Evolutionary conservation across 495 filamentous ascomycete genomes (phyloP).

Genomic region (Daldinia decipiens): DNA sequence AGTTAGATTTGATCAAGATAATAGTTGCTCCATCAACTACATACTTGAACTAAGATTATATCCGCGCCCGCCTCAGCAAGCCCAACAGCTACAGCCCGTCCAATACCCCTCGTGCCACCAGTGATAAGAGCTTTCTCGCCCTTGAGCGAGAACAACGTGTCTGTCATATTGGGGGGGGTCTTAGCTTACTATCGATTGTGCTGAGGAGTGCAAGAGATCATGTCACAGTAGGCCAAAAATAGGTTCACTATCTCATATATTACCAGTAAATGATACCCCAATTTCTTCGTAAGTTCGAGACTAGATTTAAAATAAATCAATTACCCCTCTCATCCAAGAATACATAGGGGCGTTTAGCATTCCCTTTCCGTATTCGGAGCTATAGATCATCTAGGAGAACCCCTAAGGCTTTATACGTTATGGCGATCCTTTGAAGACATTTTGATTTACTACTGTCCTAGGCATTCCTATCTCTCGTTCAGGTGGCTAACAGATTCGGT

Average conservation of each 20-base stretch:
- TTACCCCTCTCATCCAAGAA: constrained; percentile 12
- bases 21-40: not conserved
- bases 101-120: constrained; percentile 88
- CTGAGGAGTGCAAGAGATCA: not conserved
- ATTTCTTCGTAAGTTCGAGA: not conserved
- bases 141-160: constrained; percentile 62
- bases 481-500: not conserved
- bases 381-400: not conserved
- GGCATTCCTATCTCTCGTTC: not conserved
- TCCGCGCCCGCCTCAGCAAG: constrained; percentile 87
- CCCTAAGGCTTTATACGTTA: not conserved
- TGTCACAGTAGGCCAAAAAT: not conserved
- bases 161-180: constrained; percentile 25
- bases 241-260: not conserved
- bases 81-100: constrained; percentile 82
- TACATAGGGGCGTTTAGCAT: not conserved
- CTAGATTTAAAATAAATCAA: not conserved
- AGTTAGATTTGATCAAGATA: not conserved
- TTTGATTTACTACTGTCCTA: not conserved
- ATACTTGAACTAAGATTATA: constrained; percentile 74
- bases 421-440: not conserved
- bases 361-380: constrained; percentile 35
- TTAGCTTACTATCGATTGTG: not conserved
- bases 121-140: constrained; percentile 86
- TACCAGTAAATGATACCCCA: not conserved